Conservation (phyloP, 208 protist genomes). For the Leptomonas pyrrhocoris region DNA sequence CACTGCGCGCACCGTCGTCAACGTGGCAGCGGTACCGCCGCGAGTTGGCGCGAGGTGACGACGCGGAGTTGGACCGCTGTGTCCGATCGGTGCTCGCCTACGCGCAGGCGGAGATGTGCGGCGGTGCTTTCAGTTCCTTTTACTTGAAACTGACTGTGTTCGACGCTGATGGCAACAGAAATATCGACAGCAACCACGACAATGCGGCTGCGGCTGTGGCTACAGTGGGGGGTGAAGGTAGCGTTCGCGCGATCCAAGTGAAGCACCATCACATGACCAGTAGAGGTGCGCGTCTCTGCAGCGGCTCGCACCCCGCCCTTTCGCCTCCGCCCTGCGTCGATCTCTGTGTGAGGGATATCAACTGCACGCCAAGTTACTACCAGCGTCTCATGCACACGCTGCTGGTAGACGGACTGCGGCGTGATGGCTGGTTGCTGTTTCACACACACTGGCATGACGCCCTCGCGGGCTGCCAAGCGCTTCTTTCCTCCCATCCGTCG, state of each 20-base stretch:
- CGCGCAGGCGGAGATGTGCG: background rate
- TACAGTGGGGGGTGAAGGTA: too few relatives aligned
- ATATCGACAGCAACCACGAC: too few relatives aligned
- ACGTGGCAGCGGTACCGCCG: background rate
- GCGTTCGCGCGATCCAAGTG: too few relatives aligned
- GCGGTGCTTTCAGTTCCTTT: background rate
- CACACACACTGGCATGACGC: constrained; percentile 42
- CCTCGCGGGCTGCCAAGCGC: background rate
- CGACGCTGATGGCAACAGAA: too few relatives aligned
- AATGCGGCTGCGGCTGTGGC: too few relatives aligned
- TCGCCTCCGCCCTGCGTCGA: too few relatives aligned
- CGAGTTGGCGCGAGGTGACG: constrained; percentile 4
- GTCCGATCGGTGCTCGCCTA: background rate
- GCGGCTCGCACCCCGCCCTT: too few relatives aligned
- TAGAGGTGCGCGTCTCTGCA: too few relatives aligned
- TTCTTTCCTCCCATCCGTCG: background rate
- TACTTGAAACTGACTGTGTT: background rate
- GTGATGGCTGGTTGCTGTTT: constrained; percentile 42
- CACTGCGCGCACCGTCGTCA: background rate
- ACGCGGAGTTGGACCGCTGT: constrained; percentile 3
- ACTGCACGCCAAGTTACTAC: background rate
- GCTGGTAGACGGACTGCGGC: constrained; percentile 23
- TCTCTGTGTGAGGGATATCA: background rate
- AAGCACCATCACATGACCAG: too few relatives aligned
- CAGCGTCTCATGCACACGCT: constrained; percentile 1